Evolutionary conservation across 495 filamentous ascomycete species (phyloP).

Genomic region (Aspergillus campestris): DNA sequence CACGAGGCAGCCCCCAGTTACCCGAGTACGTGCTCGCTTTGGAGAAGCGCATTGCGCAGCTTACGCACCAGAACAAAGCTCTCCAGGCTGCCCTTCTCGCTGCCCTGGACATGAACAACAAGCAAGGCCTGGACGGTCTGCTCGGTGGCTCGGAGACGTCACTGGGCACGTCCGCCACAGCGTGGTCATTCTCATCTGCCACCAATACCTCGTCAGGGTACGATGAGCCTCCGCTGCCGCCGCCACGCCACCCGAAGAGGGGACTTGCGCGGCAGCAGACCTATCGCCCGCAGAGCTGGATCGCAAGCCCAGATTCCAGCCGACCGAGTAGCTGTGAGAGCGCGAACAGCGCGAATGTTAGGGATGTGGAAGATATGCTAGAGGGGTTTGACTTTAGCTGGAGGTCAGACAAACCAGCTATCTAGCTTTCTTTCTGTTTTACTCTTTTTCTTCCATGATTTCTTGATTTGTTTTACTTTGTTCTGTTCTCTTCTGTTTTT

Average conservation of each 20-base stretch:
- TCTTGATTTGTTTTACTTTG: neutral
- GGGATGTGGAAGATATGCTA: constrained; percentile 32
- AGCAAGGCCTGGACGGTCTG: constrained; percentile 19
- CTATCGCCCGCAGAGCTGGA: constrained; percentile 29
- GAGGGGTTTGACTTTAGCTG: constrained; percentile 31
- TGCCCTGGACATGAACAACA: constrained; percentile 28
- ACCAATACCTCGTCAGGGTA: constrained; percentile 7
- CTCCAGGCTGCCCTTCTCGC: constrained; percentile 38
- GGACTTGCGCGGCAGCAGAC: neutral
- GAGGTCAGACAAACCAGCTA: constrained; percentile 24
- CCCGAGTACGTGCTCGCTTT: constrained; percentile 14
- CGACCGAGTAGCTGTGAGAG: constrained; percentile 8
- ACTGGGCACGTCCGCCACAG: constrained; percentile 11
- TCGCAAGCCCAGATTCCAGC: constrained; percentile 13
- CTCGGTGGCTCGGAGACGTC: constrained; percentile 14
- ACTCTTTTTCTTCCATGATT: neutral
- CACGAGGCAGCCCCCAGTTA: constrained; percentile 11
- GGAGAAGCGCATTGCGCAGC: constrained; percentile 31
- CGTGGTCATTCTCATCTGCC: constrained; percentile 11
- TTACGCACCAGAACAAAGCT: constrained; percentile 39
- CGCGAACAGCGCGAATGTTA: constrained; percentile 17
- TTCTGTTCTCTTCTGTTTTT: neutral
- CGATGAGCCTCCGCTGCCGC: constrained; percentile 2
- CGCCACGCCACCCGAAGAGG: neutral
- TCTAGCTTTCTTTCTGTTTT: neutral